phyloP scores from a whole-genome alignment of 768 basidiomycete genomes.

The Boletus subcaerulescens region DNA sequence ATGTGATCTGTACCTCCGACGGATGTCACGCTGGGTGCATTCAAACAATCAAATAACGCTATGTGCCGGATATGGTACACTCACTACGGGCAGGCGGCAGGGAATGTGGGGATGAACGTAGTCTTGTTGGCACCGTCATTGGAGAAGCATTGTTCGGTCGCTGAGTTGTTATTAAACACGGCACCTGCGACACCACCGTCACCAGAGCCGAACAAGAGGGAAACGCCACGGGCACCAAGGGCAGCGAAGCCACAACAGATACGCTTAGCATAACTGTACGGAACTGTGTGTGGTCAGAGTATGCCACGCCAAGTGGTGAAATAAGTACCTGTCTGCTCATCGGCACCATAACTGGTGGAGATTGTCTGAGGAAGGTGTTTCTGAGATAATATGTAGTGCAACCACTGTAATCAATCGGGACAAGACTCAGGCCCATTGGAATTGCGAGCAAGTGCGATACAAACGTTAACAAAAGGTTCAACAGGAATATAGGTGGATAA shows the following conservation, averaged over 20 bases:
- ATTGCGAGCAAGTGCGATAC: conserved; percentile 10
- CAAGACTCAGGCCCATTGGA: background rate
- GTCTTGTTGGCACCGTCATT: conserved; percentile 58
- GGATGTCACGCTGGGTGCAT: conserved; percentile 54
- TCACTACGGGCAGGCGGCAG: conserved; percentile 50
- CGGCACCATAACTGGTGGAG: conserved; percentile 71
- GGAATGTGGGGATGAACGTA: conserved; percentile 58
- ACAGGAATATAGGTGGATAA: conserved; percentile 58
- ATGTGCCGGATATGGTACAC: conserved; percentile 25
- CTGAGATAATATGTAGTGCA: conserved; percentile 52
- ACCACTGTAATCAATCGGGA: conserved; percentile 42
- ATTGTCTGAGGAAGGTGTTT: conserved; percentile 53
- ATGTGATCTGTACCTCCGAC: conserved; percentile 64
- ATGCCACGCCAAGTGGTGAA: background rate
- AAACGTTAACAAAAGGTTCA: conserved; percentile 46
- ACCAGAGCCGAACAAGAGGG: conserved; percentile 45
- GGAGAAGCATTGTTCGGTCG: conserved; percentile 50
- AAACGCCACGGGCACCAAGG: conserved; percentile 65
- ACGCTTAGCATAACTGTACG: conserved; percentile 51
- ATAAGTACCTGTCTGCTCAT: conserved; percentile 61
- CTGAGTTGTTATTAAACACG: conserved; percentile 41
- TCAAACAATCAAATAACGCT: conserved; percentile 5
- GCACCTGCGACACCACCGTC: conserved; percentile 70
- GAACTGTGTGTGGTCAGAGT: conserved; percentile 38
- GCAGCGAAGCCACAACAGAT: conserved; percentile 62